Evolutionary conservation across 2,329 filamentous ascomycete genomes (phyloP).

Genomic region (Lecanicillium sp.): DNA sequence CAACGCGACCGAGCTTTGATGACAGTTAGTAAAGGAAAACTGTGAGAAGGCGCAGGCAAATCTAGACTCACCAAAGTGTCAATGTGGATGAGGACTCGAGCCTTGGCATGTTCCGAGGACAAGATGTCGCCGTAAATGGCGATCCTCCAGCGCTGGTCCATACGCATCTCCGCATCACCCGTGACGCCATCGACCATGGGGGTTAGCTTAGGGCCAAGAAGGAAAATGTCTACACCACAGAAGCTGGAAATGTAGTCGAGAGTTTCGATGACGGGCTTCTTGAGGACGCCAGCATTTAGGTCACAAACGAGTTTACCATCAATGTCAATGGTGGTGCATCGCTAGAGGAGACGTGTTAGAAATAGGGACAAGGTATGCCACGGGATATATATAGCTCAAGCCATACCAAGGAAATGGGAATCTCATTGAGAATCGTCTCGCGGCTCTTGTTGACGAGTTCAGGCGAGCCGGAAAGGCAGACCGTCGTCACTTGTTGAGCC

Average conservation of each 20-base stretch:
- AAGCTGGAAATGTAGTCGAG: conserved; percentile 80
- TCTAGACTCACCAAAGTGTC: conserved; percentile 65
- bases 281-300: conserved; percentile 54
- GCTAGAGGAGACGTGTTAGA: conserved; percentile 41
- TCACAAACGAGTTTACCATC: conserved; percentile 87
- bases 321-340: conserved; percentile 87
- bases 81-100: conserved; percentile 91
- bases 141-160: conserved; percentile 84
- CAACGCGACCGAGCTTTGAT: conserved; percentile 57
- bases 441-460: conserved; percentile 85
- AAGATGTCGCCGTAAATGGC: conserved; percentile 94
- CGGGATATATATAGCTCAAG: conserved; percentile 6
- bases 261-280: conserved; percentile 70
- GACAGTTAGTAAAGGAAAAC: conserved; percentile 1
- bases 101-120: conserved; percentile 95
- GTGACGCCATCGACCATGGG: conserved; percentile 68
- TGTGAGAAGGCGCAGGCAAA: conserved; percentile 8
- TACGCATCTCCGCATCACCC: conserved; percentile 72
- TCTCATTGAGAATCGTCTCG: conserved; percentile 83
- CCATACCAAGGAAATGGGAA: conserved; percentile 83
- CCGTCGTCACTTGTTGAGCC: conserved; percentile 68
- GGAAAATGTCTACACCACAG: conserved; percentile 93
- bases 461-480: conserved; percentile 80
- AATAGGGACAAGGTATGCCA: neutral
- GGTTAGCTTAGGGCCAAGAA: conserved; percentile 81